Evolutionary conservation across 306 rosid species (phyloP).

Genomic region (Dalbergia cochinchinensis): DNA sequence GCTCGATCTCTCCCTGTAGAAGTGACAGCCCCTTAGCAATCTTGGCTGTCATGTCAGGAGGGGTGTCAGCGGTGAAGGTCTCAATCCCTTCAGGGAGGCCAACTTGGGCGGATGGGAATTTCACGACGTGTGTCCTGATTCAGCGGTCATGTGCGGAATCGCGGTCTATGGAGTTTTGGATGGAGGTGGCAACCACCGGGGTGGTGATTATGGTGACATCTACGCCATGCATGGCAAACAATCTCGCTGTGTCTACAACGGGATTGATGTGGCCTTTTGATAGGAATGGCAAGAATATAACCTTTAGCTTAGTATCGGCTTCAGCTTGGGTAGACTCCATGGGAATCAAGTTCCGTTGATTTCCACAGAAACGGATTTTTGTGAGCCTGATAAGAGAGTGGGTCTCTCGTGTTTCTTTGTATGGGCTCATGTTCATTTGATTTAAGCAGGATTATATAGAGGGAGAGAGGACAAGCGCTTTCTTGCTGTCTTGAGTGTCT

Average conservation of each 20-base stretch:
- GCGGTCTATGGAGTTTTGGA: conserved; percentile 47
- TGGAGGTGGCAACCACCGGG: conserved; percentile 42
- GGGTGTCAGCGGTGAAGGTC: conserved; percentile 34
- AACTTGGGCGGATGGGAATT: conserved; percentile 45
- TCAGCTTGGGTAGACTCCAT: neutral
- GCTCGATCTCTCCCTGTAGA: conserved; percentile 42
- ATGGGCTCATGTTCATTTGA: too few relatives aligned
- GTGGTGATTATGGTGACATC: conserved; percentile 53
- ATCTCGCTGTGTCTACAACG: conserved; percentile 50
- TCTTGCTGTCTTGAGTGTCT: too few relatives aligned
- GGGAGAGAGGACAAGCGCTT: too few relatives aligned
- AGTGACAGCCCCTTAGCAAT: conserved; percentile 30
- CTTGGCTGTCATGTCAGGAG: conserved; percentile 12
- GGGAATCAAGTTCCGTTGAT: too few relatives aligned
- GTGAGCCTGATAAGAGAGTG: too few relatives aligned
- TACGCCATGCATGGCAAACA: conserved; percentile 46
- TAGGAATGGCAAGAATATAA: conserved; percentile 51
- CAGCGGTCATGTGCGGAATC: conserved; percentile 40
- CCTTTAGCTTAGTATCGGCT: conserved; percentile 9
- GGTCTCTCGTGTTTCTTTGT: too few relatives aligned
- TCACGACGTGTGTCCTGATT: conserved; percentile 42
- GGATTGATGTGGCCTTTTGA: conserved; percentile 60
- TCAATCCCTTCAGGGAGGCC: conserved; percentile 50
- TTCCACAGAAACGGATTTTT: too few relatives aligned
- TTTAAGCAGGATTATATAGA: too few relatives aligned